Base-by-base conservation (phyloP, 805 yeast genomes). In the Kodamaea nitidulidarum region DNA sequence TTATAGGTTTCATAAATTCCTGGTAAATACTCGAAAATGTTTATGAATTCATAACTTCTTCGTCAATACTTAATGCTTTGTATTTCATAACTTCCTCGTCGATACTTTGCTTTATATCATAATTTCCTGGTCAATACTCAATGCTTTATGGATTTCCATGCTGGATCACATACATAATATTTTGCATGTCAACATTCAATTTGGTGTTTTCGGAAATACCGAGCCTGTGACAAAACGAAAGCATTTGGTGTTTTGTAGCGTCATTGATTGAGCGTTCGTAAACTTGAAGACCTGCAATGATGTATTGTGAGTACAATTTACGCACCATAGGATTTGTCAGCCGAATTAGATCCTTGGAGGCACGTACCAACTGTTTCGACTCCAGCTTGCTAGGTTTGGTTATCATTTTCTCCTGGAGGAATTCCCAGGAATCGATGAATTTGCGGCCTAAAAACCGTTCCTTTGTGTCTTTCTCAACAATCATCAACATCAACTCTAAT, bases 361-460 rank as follows among this genome's bases (percentile, higher is more conserved):
- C n/a, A 7, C 7, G n/a, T 4, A 17, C 16, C 28, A 38, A 24
- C 28, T 32, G 31, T 16, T 42, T 42, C 4, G 34, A 16, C 12
- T 21, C 25, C 12, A 33, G 12, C 11, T 8, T 21, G 20, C 11
- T 24, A 3, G 21, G 20, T 16, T 43, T 42, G 6, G 26, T 9
- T 17, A 17, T 17, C 17, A 39, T 10, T 8, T 11, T 21, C 27
- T 18, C 25, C 9, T 20, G 20, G 22, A 48, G 32, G 15, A 39
- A 50, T 7, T 53, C 56, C 75, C 79, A 77, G 33, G 78, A 49
- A 4, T 73, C 77, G 18, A 64, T 44, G 39, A 76, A 76, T 38
- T 73, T 65, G 17, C 65, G 56, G 4, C 70, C 54, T 44, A 78
- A 55, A 46, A 79, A 80, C 11, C 67, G 58, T 28, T 76, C 78